These are phyloP conservation scores for Chlamydomonas eustigma DNA, from an alignment of 139 green algal genomes.

Conservation along the genomic window DNA sequence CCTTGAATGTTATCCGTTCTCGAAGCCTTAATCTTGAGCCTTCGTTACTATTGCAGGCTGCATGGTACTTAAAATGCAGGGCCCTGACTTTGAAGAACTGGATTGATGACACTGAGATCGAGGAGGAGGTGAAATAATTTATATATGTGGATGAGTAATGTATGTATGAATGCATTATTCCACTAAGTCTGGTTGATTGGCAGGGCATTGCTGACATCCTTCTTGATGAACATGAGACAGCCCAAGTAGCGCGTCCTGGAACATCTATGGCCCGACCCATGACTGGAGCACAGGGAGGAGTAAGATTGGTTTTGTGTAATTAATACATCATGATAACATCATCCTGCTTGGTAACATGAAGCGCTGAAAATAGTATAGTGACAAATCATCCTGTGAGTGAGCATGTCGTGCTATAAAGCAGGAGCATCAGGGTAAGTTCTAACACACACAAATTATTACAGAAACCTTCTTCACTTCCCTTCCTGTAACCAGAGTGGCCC, in stretches of 20 bases:
- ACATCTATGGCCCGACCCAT: conserved; percentile 49
- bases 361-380: too few species aligned
- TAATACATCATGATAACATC: not conserved
- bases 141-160: not conserved
- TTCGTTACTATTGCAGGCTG: conserved; percentile 33
- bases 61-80: conserved; percentile 74
- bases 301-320: not conserved
- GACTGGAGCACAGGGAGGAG: not conserved
- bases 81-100: conserved; percentile 72
- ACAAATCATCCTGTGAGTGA: too few species aligned
- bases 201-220: conserved; percentile 65
- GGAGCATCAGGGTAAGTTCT: too few species aligned
- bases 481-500: conserved; percentile 26
- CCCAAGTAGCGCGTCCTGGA: conserved; percentile 54
- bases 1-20: not conserved
- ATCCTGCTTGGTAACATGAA: too few species aligned
- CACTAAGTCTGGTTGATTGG: too few species aligned
- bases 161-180: too few species aligned
- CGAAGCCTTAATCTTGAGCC: not conserved
- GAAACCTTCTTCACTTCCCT: too few species aligned
- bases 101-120: conserved; percentile 79
- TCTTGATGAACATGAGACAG: conserved; percentile 65
- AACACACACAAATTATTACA: too few species aligned
- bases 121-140: conserved; percentile 57
- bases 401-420: too few species aligned